Conservation (phyloP, 1,284 basidiomycete species). For the Moesziomyces aphidis region DNA sequence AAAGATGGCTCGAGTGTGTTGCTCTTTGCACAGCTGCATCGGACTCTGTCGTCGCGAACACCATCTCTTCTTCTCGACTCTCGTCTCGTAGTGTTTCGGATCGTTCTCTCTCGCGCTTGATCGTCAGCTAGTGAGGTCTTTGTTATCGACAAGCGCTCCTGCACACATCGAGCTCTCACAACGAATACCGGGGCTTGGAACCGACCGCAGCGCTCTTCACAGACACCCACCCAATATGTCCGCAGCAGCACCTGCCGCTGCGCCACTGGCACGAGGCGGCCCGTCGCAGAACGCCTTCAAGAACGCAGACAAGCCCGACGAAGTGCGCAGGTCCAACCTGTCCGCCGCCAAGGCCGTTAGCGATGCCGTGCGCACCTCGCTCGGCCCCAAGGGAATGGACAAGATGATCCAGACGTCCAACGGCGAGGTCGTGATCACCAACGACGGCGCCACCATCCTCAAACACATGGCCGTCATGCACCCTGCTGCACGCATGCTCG, state of each 20-base stretch:
- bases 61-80: too few species aligned
- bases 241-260: conserved; percentile 42
- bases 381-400: conserved; percentile 99
- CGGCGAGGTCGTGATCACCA: conserved; percentile 97
- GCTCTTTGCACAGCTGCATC: too few species aligned
- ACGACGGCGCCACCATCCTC: conserved; percentile 98
- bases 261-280: conserved; percentile 25
- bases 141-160: too few species aligned
- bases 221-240: conserved; percentile 23
- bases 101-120: too few species aligned
- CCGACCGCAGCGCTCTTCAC: background rate
- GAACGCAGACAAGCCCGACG: conserved; percentile 68
- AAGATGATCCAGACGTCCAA: conserved; percentile 99
- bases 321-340: conserved; percentile 66
- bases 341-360: conserved; percentile 81
- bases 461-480: conserved; percentile 97
- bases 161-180: background rate
- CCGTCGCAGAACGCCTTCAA: conserved; percentile 64
- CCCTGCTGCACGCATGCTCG: conserved; percentile 95
- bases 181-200: background rate
- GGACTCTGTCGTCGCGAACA: too few species aligned
- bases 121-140: background rate
- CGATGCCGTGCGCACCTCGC: conserved; percentile 94
- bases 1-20: background rate
- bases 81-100: too few species aligned